Evolutionary conservation across 2,329 filamentous ascomycete species (phyloP).

Genomic region (Eutypella sp.): DNA sequence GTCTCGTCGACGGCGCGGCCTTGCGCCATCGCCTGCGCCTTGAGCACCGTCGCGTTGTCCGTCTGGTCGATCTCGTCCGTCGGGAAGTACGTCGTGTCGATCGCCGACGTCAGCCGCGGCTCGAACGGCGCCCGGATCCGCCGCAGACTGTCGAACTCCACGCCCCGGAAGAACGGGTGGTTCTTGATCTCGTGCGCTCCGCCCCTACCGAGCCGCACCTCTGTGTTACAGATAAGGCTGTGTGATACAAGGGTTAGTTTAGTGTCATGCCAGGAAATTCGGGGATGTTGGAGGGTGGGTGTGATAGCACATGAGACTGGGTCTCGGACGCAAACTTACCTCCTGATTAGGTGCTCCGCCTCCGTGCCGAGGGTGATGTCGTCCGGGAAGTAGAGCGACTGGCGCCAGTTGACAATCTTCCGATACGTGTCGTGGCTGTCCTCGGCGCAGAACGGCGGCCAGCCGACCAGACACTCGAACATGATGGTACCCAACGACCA

Average conservation of each 20-base stretch:
- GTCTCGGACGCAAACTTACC: no score
- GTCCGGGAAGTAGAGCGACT: constrained; percentile 93
- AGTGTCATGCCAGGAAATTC: no score
- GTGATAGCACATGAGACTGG: no score
- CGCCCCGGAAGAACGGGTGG: constrained; percentile 94
- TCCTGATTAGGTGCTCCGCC: constrained; percentile 87
- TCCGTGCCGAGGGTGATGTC: constrained; percentile 85
- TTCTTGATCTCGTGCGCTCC: constrained; percentile 89
- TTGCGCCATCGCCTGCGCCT: constrained; percentile 73
- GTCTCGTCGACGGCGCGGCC: constrained; percentile 66
- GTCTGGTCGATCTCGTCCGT: constrained; percentile 98
- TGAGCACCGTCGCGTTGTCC: constrained; percentile 82
- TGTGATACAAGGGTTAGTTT: constrained; percentile 9
- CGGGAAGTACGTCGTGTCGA: constrained; percentile 97
- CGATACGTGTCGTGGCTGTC: constrained; percentile 97
- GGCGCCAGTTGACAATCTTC: constrained; percentile 98
- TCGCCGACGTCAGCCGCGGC: constrained; percentile 84
- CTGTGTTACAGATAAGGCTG: constrained; percentile 89
- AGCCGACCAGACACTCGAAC: constrained; percentile 98
- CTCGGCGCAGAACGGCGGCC: constrained; percentile 98
- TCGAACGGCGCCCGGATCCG: constrained; percentile 94
- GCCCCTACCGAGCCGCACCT: constrained; percentile 82
- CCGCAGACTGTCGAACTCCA: constrained; percentile 89
- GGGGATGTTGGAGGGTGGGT: no score
- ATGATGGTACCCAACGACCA: constrained; percentile 99